Evolutionary conservation across 208 protist genomes (phyloP).

Genomic region (Trypanosomatidae sp.): DNA sequence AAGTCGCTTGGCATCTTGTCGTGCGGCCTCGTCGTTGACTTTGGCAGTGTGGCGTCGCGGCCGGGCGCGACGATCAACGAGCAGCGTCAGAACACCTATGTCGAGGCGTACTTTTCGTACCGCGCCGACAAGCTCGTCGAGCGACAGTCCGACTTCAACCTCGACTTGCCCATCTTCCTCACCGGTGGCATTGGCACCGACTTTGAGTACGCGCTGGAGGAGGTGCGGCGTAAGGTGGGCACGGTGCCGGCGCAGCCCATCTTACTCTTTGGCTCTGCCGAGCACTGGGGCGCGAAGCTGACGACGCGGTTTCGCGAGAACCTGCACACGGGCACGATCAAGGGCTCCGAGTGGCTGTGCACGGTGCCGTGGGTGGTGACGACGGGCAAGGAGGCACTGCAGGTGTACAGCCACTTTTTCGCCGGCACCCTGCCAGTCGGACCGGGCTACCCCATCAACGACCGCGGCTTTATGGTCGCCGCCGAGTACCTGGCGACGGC

Average conservation of each 20-base stretch:
- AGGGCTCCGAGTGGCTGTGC: constrained; percentile 88
- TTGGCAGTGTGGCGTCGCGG: constrained; percentile 66
- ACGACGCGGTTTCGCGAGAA: constrained; percentile 67
- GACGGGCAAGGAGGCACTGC: constrained; percentile 73
- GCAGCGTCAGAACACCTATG: constrained; percentile 84
- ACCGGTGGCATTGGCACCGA: constrained; percentile 88
- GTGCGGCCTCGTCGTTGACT: constrained; percentile 86
- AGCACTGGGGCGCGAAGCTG: constrained; percentile 77
- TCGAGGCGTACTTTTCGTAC: constrained; percentile 89
- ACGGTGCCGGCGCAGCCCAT: constrained; percentile 71
- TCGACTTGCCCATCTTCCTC: constrained; percentile 90
- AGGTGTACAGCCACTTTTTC: constrained; percentile 83
- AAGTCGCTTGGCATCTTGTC: constrained; percentile 83
- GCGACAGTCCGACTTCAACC: constrained; percentile 88
- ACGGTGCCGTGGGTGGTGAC: constrained; percentile 81
- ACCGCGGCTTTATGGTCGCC: constrained; percentile 80
- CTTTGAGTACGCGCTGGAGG: constrained; percentile 90
- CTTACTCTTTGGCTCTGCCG: constrained; percentile 71
- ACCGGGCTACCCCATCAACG: constrained; percentile 42
- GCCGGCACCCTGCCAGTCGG: constrained; percentile 58
- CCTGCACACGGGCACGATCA: constrained; percentile 68
- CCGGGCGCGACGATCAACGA: constrained; percentile 88
- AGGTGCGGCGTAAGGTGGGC: constrained; percentile 89
- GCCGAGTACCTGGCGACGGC: constrained; percentile 35
- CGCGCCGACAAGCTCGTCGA: constrained; percentile 86